A percentile compares a stretch with the other conserved stretches of the same genome.
Conservation (phyloP, 306 rosid genomes). For the Canavalia ensiformis region DNA sequence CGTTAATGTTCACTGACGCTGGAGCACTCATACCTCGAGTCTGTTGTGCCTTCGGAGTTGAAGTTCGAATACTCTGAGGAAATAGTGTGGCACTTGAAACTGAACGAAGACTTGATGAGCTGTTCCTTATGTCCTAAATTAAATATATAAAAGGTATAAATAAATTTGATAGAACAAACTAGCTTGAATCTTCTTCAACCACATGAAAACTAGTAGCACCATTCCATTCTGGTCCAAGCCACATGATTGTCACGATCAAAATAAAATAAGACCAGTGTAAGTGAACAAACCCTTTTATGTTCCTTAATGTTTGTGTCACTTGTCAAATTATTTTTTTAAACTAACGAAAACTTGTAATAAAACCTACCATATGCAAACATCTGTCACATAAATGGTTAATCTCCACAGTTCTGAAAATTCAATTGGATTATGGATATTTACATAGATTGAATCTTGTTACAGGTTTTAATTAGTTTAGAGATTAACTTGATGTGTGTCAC, state of each 20-base stretch:
- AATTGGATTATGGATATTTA: too few relatives aligned
- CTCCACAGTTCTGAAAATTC: too few relatives aligned
- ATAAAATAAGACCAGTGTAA: neutral
- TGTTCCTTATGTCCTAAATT: conserved; percentile 70
- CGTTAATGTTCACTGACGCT: conserved; percentile 45
- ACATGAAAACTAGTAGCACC: too few relatives aligned
- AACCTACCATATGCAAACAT: too few relatives aligned
- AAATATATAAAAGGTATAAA: neutral
- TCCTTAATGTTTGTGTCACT: too few relatives aligned
- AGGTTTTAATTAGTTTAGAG: too few relatives aligned
- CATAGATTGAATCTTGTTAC: too few relatives aligned
- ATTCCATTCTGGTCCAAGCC: neutral
- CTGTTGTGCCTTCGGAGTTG: conserved; percentile 62
- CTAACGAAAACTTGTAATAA: too few relatives aligned
- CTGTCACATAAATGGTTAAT: too few relatives aligned
- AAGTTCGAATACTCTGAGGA: conserved; percentile 80
- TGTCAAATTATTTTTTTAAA: too few relatives aligned
- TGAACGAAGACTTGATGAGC: conserved; percentile 65
- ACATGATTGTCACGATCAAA: neutral
- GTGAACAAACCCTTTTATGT: too few relatives aligned
- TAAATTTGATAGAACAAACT: neutral
- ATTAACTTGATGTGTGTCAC: too few relatives aligned
- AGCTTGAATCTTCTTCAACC: neutral
- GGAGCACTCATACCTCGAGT: conserved; percentile 53
- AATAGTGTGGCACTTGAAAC: conserved; percentile 73